Evolutionary conservation across 2,329 filamentous ascomycete genomes (phyloP).

Genomic region (Clonostachys solani): DNA sequence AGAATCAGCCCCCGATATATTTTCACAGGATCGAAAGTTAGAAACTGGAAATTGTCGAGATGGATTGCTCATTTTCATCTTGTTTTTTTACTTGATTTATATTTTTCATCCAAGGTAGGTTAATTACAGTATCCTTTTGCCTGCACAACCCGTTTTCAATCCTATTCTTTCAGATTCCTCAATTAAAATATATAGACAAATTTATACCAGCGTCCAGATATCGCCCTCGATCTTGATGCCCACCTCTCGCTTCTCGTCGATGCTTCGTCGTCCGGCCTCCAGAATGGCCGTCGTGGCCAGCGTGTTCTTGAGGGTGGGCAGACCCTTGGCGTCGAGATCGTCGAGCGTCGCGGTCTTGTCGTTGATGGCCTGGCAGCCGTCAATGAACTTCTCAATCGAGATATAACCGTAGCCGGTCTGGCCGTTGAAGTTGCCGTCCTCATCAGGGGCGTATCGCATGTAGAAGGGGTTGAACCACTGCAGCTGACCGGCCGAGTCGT

Average conservation of each 20-base stretch:
- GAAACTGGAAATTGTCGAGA: too few species aligned
- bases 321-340: constrained; percentile 72
- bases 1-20: too few species aligned
- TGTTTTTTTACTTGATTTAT: too few species aligned
- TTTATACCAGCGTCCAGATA: constrained; percentile 60
- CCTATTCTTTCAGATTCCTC: too few species aligned
- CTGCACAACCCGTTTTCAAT: too few species aligned
- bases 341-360: constrained; percentile 67
- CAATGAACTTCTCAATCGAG: constrained; percentile 93
- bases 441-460: constrained; percentile 91
- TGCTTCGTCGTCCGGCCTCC: constrained; percentile 77
- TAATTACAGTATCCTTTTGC: too few species aligned
- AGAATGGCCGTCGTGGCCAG: constrained; percentile 89
- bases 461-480: constrained; percentile 94
- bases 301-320: constrained; percentile 85
- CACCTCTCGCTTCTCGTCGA: constrained; percentile 78
- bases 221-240: constrained; percentile 65
- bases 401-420: constrained; percentile 92
- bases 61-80: too few species aligned
- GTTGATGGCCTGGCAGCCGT: constrained; percentile 77
- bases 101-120: too few species aligned
- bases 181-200: neutral
- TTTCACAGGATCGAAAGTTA: too few species aligned
- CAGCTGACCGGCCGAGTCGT: constrained; percentile 65
- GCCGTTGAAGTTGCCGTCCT: constrained; percentile 90